These are phyloP conservation scores for Eimeria tenella DNA, from an alignment of 169 alveolate genomes.

Conservation along the genomic window DNA sequence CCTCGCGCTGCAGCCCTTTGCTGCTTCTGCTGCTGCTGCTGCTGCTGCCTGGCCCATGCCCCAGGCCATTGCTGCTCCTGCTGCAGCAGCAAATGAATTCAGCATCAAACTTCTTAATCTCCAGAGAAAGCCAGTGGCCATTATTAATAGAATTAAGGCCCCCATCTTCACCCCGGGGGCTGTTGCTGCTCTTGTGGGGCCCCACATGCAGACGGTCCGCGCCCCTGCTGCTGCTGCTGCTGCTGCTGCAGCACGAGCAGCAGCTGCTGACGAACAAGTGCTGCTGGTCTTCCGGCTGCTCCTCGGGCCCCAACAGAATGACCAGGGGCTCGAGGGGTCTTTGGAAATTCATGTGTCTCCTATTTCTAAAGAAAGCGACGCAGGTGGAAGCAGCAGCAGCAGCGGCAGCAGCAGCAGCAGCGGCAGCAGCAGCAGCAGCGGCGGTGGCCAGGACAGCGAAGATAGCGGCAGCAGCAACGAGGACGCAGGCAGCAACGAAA, in stretches of 20 bases:
- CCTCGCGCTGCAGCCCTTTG: conserved; percentile 6
- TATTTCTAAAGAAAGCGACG: no score
- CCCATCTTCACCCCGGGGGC: conserved; percentile 7
- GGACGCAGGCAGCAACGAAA: no score
- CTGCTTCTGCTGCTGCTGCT: background rate
- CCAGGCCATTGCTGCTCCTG: background rate
- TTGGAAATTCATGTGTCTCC: no score
- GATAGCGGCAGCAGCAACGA: no score
- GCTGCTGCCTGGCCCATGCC: background rate
- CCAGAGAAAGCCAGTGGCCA: background rate
- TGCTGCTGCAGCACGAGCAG: no score
- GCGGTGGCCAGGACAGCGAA: no score
- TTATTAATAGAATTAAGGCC: background rate
- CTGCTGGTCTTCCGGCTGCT: background rate
- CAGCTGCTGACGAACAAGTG: background rate
- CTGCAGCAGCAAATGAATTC: background rate
- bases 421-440: no score
- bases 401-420: no score
- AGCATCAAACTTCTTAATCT: background rate
- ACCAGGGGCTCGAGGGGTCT: no score
- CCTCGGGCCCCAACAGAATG: no score
- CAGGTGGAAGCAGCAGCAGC: no score
- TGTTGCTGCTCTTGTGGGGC: background rate
- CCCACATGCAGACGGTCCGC: background rate
- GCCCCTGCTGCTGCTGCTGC: background rate